These are phyloP conservation scores for Paratinospora sagittata DNA, from an alignment of 164 flowering plant species.

Conservation along the genomic window DNA sequence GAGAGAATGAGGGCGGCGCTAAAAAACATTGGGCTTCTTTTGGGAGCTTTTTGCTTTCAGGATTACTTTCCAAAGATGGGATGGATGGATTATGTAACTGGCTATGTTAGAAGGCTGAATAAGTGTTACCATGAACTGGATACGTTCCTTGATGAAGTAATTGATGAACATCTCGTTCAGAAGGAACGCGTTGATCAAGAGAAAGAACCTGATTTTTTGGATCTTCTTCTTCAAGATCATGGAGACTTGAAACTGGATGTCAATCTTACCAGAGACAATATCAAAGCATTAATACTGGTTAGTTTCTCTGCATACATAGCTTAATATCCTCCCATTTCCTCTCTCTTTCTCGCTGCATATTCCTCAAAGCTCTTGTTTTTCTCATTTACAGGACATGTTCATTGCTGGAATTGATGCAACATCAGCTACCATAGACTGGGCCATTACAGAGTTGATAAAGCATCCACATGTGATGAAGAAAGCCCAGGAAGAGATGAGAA, in stretches of 20 bases:
- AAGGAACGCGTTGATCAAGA: neutral
- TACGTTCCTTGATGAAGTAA: neutral
- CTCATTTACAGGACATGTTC: slow-evolving; percentile 16
- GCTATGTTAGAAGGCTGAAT: no score
- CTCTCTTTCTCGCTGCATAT: neutral
- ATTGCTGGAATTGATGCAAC: slow-evolving; percentile 18
- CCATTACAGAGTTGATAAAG: slow-evolving; percentile 17
- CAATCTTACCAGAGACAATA: neutral
- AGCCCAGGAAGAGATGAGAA: slow-evolving; percentile 20
- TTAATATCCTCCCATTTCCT: no score
- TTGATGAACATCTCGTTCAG: neutral
- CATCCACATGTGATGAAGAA: slow-evolving; percentile 16
- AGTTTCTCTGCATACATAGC: no score
- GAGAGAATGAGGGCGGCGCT: neutral
- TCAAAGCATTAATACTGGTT: slow-evolving; percentile 6
- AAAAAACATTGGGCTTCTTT: slow-evolving; percentile 1
- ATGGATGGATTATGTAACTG: slow-evolving; percentile 1
- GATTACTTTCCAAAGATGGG: slow-evolving; percentile 9
- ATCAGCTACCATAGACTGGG: slow-evolving; percentile 15
- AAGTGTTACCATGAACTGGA: no score
- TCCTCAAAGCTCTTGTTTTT: no score
- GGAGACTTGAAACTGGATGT: neutral
- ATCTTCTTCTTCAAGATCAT: neutral
- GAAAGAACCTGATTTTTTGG: neutral
- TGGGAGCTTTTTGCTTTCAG: slow-evolving; percentile 14